Evolutionary conservation across 345 rosid genomes (phyloP), one percentile per base, ranked within the genome.

Genomic region (Lumnitzera littorea): DNA sequence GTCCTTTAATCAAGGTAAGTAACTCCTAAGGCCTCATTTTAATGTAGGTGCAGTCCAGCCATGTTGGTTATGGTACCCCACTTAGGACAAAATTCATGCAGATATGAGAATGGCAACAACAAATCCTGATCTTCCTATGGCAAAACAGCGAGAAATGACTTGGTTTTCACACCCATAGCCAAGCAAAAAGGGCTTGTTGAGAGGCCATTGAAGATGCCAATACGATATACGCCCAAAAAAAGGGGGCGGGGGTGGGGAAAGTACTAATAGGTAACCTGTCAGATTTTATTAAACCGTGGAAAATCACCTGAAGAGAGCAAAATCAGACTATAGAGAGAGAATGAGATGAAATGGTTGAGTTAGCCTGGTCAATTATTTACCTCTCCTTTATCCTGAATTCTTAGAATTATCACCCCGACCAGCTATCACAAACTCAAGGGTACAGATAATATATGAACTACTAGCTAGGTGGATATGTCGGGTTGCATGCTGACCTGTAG

Each of bases 301-400:
- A 27, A 27, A 27, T 27, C 4, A 27, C 2, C 4, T 27, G 29
- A 27, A 27, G 29, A 27, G 29, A 27, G 4, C 29, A 27, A 27
- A 27, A 27, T 27, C 4, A 27, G 29, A 27, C n/a, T n/a, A n/a
- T n/a, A n/a, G n/a, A n/a, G 56, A 55, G 55, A 84, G 66, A 47
- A 84, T 66, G 24, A 76, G 64, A 14, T 62, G 69, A 3, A 90
- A 90, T 16, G 85, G 84, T 63, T 76, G 75, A 50, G 84, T 87
- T 17, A 82, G 36, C 12, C 79, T 82, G 49, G 65, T 70, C 20
- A 86, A 86, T 62, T 36, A 5, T 36, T 57, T 72, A 78, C 74
- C 64, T n/a, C 60, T 58, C 51, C 68, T 12, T 58, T 55, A 16
- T 74, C 65, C 58, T 71, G 62, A 60, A 75, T 64, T 47, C 72